Percentiles rank a stretch among this genome's conserved stretches.
These are phyloP conservation scores for Saccharomycopsis sp. DNA, from an alignment of 805 yeast species.

Conservation along the genomic window DNA sequence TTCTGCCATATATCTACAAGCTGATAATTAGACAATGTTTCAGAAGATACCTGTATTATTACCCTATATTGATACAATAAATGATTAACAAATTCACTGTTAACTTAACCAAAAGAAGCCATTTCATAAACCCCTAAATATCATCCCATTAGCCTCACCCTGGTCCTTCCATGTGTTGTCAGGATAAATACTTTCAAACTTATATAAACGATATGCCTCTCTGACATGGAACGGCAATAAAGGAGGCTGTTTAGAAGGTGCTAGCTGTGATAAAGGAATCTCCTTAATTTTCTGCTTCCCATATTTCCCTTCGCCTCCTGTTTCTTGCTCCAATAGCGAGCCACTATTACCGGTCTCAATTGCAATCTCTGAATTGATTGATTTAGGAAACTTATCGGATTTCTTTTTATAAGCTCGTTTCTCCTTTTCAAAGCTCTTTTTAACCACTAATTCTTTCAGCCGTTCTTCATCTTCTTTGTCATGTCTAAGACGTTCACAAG, in stretches of 20 bases:
- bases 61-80: too few relatives aligned
- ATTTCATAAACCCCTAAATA: conserved; percentile 12
- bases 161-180: conserved; percentile 16
- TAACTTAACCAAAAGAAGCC: too few relatives aligned
- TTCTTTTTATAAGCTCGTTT: conserved; percentile 20
- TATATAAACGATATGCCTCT: conserved; percentile 19
- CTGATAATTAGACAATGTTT: too few relatives aligned
- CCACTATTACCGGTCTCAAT: too few relatives aligned
- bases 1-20: too few relatives aligned
- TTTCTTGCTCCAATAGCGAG: background rate
- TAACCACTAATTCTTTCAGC: background rate
- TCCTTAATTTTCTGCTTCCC: conserved; percentile 1
- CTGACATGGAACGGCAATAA: conserved; percentile 18
- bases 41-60: too few relatives aligned
- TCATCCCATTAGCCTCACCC: conserved; percentile 19
- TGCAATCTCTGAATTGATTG: too few relatives aligned
- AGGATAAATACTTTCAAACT: conserved; percentile 17
- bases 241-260: conserved; percentile 9
- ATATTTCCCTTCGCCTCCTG: background rate
- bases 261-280: background rate
- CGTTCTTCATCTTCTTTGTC: background rate
- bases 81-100: too few relatives aligned
- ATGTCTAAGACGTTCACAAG: background rate
- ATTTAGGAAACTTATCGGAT: background rate
- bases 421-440: background rate